Base-by-base conservation (phyloP, 1,284 basidiomycete species). In the Puccinia polysora region DNA sequence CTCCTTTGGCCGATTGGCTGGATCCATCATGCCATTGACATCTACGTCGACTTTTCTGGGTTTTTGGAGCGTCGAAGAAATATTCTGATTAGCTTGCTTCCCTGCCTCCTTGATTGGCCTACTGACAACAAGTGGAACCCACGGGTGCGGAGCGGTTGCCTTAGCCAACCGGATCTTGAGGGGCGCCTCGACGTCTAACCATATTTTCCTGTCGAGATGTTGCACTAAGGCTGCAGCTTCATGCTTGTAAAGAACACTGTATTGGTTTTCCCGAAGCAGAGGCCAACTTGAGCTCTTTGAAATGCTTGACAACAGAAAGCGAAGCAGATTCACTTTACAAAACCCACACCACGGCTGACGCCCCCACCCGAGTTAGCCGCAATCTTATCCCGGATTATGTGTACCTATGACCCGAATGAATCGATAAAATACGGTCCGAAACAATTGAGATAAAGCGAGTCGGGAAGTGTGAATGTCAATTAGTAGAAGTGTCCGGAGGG, bases 311-410 rank as follows among this genome's bases (percentile, higher is more conserved):
- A n/a, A n/a, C n/a, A n/a, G n/a, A n/a, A n/a, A n/a, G n/a, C n/a
- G n/a, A n/a, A n/a, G n/a, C n/a, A n/a, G n/a, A n/a, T 38, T 34
- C 36, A 60, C 58, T 60, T 60, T n/a, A 60, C 58, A 10, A 60
- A 23, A 20, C 58, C 58, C 23, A 60, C 58, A n/a, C 58, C 58
- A 36, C 32, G 30, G 36, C 36, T 60, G 28, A 40, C 36, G n/a
- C 58, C 58, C 18, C 20, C 34, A 36, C 58, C 30, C 20, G 58
- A 36, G n/a, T 32, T 18, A 28, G 53, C 4, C 28, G 4, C 8
- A 56, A 56, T 5, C 32, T 56, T 56, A 28, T 60, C 58, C 32
- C 32, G 28, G 14, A 60, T 20, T 28, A 60, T 38, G 28, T 60
- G 36, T 7, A 60, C 58, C 58, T 60, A 36, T 18, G 18, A n/a